These are phyloP conservation scores for Striga hermonthica DNA, from an alignment of 305 asterid species.

Conservation along the genomic window DNA sequence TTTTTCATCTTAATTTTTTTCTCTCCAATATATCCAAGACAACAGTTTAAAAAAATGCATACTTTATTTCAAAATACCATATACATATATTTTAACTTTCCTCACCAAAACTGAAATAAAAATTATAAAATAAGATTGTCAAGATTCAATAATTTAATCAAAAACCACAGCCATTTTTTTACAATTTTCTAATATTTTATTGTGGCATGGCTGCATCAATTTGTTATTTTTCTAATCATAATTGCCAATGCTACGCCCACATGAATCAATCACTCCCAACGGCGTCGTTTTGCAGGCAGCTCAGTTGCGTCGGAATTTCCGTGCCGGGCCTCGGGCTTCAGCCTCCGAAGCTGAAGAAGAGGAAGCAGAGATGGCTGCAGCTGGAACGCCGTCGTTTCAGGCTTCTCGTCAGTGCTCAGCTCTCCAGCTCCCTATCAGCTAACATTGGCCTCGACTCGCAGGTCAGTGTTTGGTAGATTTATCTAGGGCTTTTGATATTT, in stretches of 20 bases:
- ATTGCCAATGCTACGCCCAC: conserved; percentile 47
- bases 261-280: conserved; percentile 43
- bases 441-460: conserved; percentile 78
- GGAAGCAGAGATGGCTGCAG: conserved; percentile 36
- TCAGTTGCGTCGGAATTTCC: conserved; percentile 34
- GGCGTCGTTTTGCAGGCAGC: conserved; percentile 41
- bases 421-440: conserved; percentile 62
- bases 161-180: too few relatives aligned
- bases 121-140: too few relatives aligned
- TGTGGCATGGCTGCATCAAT: conserved; percentile 51
- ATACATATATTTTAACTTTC: too few relatives aligned
- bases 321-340: conserved; percentile 35
- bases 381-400: conserved; percentile 47
- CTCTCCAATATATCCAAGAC: too few relatives aligned
- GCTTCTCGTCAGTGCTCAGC: conserved; percentile 56
- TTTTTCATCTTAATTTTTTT: too few relatives aligned
- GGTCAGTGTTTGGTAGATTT: conserved; percentile 33
- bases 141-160: too few relatives aligned
- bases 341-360: conserved; percentile 42
- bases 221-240: conserved; percentile 33
- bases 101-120: too few relatives aligned
- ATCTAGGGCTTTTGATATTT: conserved; percentile 23
- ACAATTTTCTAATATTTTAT: conserved; percentile 23
- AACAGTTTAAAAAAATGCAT: too few relatives aligned
- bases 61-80: too few relatives aligned